These are phyloP conservation scores for Ceratobasidium sp. DNA, from an alignment of 1,284 basidiomycete genomes.

Conservation along the genomic window DNA sequence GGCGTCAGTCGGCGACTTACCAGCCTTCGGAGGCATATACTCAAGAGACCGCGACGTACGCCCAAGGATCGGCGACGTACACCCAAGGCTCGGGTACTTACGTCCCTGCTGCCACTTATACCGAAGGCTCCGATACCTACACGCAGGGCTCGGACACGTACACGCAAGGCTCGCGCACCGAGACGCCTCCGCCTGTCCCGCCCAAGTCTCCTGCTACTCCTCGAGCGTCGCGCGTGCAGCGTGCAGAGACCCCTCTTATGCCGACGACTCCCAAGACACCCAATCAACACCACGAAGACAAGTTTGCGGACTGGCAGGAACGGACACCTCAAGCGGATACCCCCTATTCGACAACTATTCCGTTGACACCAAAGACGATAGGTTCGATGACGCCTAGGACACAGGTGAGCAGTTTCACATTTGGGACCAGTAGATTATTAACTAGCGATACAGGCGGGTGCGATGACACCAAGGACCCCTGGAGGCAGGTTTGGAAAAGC, in stretches of 20 bases:
- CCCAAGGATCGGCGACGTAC: conserved; percentile 22
- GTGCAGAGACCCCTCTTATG: conserved; percentile 9
- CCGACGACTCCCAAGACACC: conserved; percentile 37
- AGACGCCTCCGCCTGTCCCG: conserved; percentile 24
- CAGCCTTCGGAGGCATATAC: conserved; percentile 35
- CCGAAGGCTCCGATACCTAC: conserved; percentile 28
- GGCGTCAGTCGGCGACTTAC: conserved; percentile 30
- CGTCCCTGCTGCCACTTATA: conserved; percentile 20
- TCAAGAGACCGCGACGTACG: conserved; percentile 13
- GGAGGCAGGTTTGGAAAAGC: conserved; percentile 39
- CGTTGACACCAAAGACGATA: conserved; percentile 33
- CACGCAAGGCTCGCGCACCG: conserved; percentile 29
- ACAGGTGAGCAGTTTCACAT: background rate
- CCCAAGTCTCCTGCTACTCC: conserved; percentile 42
- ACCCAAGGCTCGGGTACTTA: conserved; percentile 31
- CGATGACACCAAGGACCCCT: conserved; percentile 28
- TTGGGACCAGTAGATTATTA: background rate
- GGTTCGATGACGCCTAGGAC: conserved; percentile 34
- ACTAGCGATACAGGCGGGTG: conserved; percentile 6
- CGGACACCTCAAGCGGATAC: conserved; percentile 37
- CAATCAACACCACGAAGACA: conserved; percentile 34
- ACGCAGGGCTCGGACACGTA: conserved; percentile 36
- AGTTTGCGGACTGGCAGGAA: conserved; percentile 44
- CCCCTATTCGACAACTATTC: conserved; percentile 32
- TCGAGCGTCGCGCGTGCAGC: conserved; percentile 18